Evolutionary conservation across 345 rosid species (phyloP), one percentile per base, ranked within the genome.

Genomic region (Viola odorata): DNA sequence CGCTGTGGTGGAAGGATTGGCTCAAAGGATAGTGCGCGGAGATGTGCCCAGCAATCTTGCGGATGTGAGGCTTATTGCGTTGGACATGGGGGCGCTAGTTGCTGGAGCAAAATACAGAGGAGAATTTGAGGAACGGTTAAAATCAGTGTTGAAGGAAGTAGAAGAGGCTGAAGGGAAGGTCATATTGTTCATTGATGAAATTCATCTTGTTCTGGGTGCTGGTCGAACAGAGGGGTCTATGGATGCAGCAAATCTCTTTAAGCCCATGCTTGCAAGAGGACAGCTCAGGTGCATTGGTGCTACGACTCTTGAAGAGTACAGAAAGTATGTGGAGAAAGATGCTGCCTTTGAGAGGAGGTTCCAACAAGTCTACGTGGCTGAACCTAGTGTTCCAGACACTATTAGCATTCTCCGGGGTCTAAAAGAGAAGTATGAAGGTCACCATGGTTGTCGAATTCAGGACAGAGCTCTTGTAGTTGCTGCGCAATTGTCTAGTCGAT

Each of bases 191-290:
- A 92, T 92, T 5, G 98, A 92, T 77, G 98, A 92, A 69, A 89
- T 92, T 52, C 96, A 92, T 55, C 82, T 92, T n/a, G 98, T 87
- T 57, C 94, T 92, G 4, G 96, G 96, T n/a, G 98, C 98, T 38
- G 98, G 98, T 3, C 78, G 94, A 47, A 79, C 88, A 0, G 96
- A 89, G 66, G 96, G 96, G 1, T 89, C 98, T 0, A 92, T 92
- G 98, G 98, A 92, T 78, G 98, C 98, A 7, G 98, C 98, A 1
- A 92, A 92, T 59, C 81, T 92, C 38, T 84, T 92, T 48, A 92
- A 89, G 80, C 98, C 96, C 0, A 89, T 89, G 98, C 88, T 92
- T 65, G 98, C 96, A 40, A 79, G 96, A 70, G 96, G 98, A 36
- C 98, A 92, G 73, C 88, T 92, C 11, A 76, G 96, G 37, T 92